Evolutionary conservation across 2,329 filamentous ascomycete genomes (phyloP), one percentile per base, ranked within the genome.

Genomic region (Fusarium sp.): DNA sequence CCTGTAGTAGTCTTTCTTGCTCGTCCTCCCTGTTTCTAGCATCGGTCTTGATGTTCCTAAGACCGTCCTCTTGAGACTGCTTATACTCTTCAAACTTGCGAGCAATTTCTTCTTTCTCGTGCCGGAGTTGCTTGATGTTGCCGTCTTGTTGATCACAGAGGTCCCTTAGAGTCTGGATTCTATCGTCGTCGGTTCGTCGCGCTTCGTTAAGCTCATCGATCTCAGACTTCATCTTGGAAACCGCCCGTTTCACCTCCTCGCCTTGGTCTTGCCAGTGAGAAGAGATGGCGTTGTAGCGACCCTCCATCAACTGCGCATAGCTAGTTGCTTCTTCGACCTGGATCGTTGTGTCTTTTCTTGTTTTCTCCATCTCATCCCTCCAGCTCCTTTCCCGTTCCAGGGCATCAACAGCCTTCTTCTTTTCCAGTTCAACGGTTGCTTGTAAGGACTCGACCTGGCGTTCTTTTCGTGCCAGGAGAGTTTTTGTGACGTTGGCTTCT

Each of bases 61-160:
- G 78, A 36, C 81, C 79, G n/a, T 82, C 78, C 58, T 90, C 86
- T 69, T 91, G 88, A 65, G 85, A 80, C 53, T 76, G 73, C 74
- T 89, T 90, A 77, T 92, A 91, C 42, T 79, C 79, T 44, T 86
- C 84, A 76, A 90, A 91, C 63, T 85, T 78, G 42, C 77, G 77
- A 13, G 77, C 75, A 57, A 92, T 86, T 13, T 84, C 83, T 26
- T 85, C 82, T 69, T 91, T 90, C 69, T 90, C 83, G 44, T 82
- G 80, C 55, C 78, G 77, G 24, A 88, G 77, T 56, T 85, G 80
- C 53, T 85, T 83, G 56, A 91, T 83, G 68, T 91, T 90, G 69
- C 84, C 82, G 64, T 90, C 85, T 72, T 92, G 87, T 75, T 93
- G 90, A 64, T 92, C 89, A 72, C 86, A 89, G 29, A 93, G 81